Evolutionary conservation across 2,329 filamentous ascomycete species (phyloP).

Genomic region (Capronia epimyces): DNA sequence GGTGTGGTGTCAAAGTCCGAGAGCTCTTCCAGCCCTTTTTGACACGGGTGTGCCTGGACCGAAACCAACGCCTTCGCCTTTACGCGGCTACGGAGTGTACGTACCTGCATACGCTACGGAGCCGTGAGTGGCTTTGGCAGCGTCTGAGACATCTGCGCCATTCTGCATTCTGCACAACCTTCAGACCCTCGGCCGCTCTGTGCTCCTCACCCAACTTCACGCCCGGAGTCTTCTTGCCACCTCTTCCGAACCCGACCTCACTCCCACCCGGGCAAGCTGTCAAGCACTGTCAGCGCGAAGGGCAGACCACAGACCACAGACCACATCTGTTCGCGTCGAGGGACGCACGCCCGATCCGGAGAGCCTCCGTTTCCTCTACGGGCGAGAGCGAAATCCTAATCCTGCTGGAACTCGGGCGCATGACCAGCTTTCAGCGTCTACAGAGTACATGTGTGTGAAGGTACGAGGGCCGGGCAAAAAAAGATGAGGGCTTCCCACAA

Average conservation of each 20-base stretch:
- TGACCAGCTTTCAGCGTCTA: neutral
- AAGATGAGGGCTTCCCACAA: neutral
- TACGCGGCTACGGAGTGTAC: constrained; percentile 3
- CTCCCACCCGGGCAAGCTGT: neutral
- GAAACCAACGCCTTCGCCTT: neutral
- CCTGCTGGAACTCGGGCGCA: neutral
- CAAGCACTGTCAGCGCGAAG: neutral
- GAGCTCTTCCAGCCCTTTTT: constrained; percentile 8
- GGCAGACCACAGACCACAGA: neutral
- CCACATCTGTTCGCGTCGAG: neutral
- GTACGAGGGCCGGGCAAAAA: neutral
- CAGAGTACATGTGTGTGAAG: neutral
- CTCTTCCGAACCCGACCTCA: neutral
- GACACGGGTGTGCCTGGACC: constrained; percentile 2
- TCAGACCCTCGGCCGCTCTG: constrained; percentile 1
- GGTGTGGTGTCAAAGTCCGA: neutral
- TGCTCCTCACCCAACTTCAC: too few species aligned
- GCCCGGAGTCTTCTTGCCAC: neutral
- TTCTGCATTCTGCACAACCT: constrained; percentile 19
- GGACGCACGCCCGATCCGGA: neutral
- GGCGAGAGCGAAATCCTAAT: neutral
- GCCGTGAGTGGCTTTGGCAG: constrained; percentile 14
- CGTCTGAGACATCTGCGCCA: constrained; percentile 21
- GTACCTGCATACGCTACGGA: constrained; percentile 20
- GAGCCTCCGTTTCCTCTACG: neutral